Evolutionary conservation across 257 asterid genomes (phyloP).

Genomic region (Solanum appendiculatum): DNA sequence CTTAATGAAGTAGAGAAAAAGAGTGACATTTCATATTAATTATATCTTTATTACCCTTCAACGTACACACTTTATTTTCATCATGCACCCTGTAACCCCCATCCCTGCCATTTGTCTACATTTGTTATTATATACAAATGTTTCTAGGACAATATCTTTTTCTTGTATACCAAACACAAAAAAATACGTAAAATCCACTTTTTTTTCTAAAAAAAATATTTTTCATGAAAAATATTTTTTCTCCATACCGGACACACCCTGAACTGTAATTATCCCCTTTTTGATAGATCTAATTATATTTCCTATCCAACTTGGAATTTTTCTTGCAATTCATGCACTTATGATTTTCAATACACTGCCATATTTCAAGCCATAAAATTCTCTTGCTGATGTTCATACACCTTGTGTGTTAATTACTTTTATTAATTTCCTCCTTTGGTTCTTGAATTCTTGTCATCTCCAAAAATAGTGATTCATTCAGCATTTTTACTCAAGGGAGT

Average conservation of each 20-base stretch:
- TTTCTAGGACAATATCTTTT: no score
- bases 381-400: not conserved
- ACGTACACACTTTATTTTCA: not conserved
- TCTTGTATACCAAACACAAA: no score
- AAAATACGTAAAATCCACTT: no score
- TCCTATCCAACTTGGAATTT: not conserved
- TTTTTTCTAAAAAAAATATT: no score
- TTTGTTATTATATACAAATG: no score
- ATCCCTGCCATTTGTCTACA: no score
- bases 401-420: not conserved
- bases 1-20: not conserved
- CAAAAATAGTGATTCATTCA: no score
- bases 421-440: not conserved
- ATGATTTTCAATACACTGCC: not conserved
- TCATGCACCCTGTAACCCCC: not conserved
- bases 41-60: no score
- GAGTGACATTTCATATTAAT: not conserved
- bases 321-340: not conserved
- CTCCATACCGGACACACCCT: not conserved
- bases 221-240: no score
- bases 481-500: no score
- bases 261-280: not conserved
- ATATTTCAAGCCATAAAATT: not conserved
- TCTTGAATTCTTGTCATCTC: no score
- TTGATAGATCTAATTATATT: not conserved